Evolutionary conservation across 768 basidiomycete genomes (phyloP).

Genomic region (Phaeotremella skinneri): DNA sequence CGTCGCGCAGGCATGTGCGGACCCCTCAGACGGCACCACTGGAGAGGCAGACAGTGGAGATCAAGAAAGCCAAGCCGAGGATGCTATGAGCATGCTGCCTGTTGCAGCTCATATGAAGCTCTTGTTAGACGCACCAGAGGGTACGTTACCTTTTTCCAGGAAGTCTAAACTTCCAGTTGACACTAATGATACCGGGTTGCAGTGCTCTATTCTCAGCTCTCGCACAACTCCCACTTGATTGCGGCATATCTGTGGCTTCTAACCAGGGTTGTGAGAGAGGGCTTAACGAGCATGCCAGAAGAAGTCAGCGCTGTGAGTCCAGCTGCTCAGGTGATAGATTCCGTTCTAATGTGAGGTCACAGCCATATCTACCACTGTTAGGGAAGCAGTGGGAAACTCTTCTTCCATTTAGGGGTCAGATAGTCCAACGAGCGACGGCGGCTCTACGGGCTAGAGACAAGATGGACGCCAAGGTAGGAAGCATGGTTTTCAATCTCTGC

Average conservation of each 20-base stretch:
- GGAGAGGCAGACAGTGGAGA: conserved; percentile 20
- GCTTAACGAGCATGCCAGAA: conserved; percentile 64
- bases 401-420: conserved; percentile 80
- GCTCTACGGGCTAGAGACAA: conserved; percentile 65
- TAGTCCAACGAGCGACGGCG: conserved; percentile 79
- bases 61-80: conserved; percentile 25
- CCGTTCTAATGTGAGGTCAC: conserved; percentile 35
- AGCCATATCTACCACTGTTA: conserved; percentile 84
- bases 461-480: conserved; percentile 43
- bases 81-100: conserved; percentile 41
- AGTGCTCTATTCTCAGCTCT: conserved; percentile 75
- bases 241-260: conserved; percentile 87
- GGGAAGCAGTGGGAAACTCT: conserved; percentile 92
- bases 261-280: conserved; percentile 76
- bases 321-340: conserved; percentile 63
- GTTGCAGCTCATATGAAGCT: conserved; percentile 85
- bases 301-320: conserved; percentile 60
- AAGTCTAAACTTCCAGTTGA: background rate
- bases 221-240: conserved; percentile 71
- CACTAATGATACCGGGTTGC: background rate
- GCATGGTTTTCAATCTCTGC: conserved; percentile 48
- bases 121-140: conserved; percentile 86
- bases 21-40: conserved; percentile 30
- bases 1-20: conserved; percentile 35
- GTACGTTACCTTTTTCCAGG: conserved; percentile 48